Evolutionary conservation across 108 stramenopile genomes (phyloP), one percentile per base, ranked within the genome.

Genomic region (Chaetoceros muelleri): DNA sequence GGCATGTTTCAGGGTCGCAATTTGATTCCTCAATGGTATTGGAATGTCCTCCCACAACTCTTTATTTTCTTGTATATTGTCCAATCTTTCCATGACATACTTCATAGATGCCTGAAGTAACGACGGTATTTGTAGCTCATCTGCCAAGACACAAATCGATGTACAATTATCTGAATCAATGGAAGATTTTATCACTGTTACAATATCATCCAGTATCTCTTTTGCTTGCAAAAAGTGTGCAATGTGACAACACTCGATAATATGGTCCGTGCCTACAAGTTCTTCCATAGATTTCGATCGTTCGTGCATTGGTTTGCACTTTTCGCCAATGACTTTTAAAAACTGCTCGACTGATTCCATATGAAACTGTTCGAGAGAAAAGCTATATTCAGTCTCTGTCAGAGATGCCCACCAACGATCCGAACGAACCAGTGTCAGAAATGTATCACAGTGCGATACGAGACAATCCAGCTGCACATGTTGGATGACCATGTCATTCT

Each of bases 1-100:
- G 8, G 68, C 65, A 46, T 74, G 70, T 46, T 69, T 54, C 73
- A 74, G 66, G 10, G 69, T 70, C 31, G 70, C 18, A 26, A 74
- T 53, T 30, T 68, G 68, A 28, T 40, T 40, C 13, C 34, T 40
- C 34, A 40, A 40, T 10, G 5, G 5, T 10, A 10, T 40, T 40
- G 34, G 34, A 10, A 40, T 40, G 13, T 40, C 34, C 5, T 40
- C 13, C 34, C 34, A 40, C 5, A 40, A 10, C 13, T 40, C 34
- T 40, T 40, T 13, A 40, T 40, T 13, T 40, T 40, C 8, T 13
- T 40, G 34, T 40, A 40, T 40, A 5, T 40, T 40, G 13, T 40
- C 34, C 13, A 40, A 40, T 10, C 34, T 40, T 13, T 5, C 34
- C 34, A 40, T 40, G 34, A 40, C 34, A 13, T 40, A 40, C 13